phyloP scores from a whole-genome alignment of 169 alveolate species.

The Cryptosporidium andersoni region DNA sequence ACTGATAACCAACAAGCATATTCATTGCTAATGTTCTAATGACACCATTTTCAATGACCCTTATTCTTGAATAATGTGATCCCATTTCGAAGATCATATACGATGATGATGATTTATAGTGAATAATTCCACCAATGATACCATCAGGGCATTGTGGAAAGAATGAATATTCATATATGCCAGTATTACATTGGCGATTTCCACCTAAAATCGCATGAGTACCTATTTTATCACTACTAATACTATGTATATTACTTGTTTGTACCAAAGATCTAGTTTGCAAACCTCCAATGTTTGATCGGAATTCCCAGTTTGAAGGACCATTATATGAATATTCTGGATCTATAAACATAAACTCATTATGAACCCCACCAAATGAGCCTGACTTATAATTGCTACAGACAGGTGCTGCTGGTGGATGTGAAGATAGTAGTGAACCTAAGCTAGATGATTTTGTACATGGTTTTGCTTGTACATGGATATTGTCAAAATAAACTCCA shows the following conservation, averaged over 20 bases:
- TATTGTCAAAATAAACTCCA: constrained; percentile 63
- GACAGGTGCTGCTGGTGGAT: constrained; percentile 70
- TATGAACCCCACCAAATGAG: constrained; percentile 65
- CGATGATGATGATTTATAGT: constrained; percentile 40
- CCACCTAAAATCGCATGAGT: constrained; percentile 69
- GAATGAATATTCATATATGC: constrained; percentile 63
- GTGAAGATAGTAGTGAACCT: constrained; percentile 25
- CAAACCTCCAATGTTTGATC: constrained; percentile 67
- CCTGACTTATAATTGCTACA: constrained; percentile 70
- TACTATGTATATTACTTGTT: constrained; percentile 66
- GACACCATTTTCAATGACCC: constrained; percentile 44
- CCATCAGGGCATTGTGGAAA: constrained; percentile 70
- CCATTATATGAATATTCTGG: constrained; percentile 62
- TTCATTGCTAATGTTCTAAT: constrained; percentile 47
- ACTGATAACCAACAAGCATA: constrained; percentile 58
- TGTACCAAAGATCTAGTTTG: constrained; percentile 66
- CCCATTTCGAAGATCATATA: constrained; percentile 67
- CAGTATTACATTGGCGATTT: constrained; percentile 65
- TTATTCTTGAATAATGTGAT: constrained; percentile 43
- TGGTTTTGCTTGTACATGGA: constrained; percentile 54
- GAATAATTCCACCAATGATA: constrained; percentile 66
- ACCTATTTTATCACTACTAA: constrained; percentile 60
- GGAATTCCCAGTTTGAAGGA: constrained; percentile 71
- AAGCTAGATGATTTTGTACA: constrained; percentile 44
- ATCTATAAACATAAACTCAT: constrained; percentile 63